Base-by-base conservation (phyloP, 2,329 filamentous ascomycete genomes). In the Periconia digitata region DNA sequence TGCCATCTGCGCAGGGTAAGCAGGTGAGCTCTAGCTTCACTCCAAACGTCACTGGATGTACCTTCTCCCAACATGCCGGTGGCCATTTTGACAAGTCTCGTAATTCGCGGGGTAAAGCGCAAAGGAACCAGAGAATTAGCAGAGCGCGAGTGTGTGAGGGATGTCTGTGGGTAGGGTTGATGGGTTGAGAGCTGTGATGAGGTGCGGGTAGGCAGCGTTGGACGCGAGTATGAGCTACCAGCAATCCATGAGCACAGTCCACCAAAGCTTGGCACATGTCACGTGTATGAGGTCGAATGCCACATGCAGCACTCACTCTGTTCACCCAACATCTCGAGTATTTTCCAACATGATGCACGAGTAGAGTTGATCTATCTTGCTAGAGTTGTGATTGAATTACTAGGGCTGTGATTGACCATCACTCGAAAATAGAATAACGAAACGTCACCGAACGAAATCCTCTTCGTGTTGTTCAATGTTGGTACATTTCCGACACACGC, bases 1-100 rank as follows among this genome's bases (percentile, higher is more conserved):
- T 97, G 72, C 94, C 94, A 92, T 99, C 94, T 97, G 66, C 49
- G 38, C 18, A 24, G 15, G 7, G 63, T 72, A 43, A 72, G 69
- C 55, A 15, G 7, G 63, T 72, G 41, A 72, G 69, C 55, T 56
- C 45, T 35, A 24, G 56, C 56, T 54, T 45, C 39, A 36, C 21
- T 22, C 21, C 23, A 40, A 49, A 20, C 27, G 43, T 46, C 21
- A 50, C 43, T 43, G 23, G 50, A 24, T 34, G 40, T 62, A 71
- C 70, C 70, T 67, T 71, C 69, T 63, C 64, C 69, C 38, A 72
- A 53, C 63, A 66, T 66, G 48, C 70, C 70, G 23, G 67, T 71
- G 21, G 56, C 50, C 62, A 64, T 67, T 59, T 67, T 71, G 49
- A 38, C 60, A 47, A 42, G 41, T 37, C 39, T 38, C 43, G 42